phyloP scores from a whole-genome alignment of 306 rosid genomes.

The Cucurbita argyrosperma region DNA sequence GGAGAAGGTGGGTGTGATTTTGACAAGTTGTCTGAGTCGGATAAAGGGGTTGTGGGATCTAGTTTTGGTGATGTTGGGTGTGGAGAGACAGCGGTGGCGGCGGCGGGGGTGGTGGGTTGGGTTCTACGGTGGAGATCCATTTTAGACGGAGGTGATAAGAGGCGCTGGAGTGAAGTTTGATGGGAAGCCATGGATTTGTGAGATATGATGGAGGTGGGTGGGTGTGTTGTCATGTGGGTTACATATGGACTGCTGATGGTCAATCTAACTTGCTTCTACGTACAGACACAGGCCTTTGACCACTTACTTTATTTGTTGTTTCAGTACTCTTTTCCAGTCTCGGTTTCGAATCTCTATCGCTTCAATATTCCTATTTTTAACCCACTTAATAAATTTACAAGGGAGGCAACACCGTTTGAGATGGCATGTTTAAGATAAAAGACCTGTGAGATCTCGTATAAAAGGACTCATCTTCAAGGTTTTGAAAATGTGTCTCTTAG shows the following conservation, averaged over 20 bases:
- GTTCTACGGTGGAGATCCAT: conserved; percentile 19
- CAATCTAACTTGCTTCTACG: not conserved
- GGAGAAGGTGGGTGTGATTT: not conserved
- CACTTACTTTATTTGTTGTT: not conserved
- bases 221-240: not conserved
- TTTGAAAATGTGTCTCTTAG: no score
- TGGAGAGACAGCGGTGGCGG: not conserved
- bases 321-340: not conserved
- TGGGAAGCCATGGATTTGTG: conserved; percentile 26
- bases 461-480: no score
- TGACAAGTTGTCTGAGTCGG: conserved; percentile 11
- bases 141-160: conserved; percentile 19
- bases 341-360: not conserved
- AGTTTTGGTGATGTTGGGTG: conserved; percentile 15
- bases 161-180: conserved; percentile 42
- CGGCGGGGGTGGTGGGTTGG: conserved; percentile 12
- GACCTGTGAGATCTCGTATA: no score
- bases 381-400: no score
- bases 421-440: no score
- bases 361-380: no score
- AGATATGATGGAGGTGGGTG: not conserved
- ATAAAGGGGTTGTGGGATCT: conserved; percentile 28
- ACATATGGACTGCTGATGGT: not conserved
- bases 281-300: not conserved
- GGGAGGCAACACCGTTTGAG: not conserved